phyloP scores from a whole-genome alignment of 768 basidiomycete species.

The Lentinula raphanica region DNA sequence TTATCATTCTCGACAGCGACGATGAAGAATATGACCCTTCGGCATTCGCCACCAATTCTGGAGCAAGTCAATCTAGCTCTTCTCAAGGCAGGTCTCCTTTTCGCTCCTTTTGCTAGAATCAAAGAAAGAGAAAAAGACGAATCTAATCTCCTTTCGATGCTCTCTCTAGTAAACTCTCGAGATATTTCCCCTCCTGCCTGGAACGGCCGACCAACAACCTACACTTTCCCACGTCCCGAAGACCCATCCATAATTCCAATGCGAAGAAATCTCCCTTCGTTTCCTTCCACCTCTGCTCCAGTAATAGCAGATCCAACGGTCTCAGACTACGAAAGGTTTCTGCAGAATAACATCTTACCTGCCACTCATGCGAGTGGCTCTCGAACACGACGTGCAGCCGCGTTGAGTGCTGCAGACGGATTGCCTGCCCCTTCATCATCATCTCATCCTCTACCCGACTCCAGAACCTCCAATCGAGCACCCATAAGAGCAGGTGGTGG shows the following conservation, averaged over 20 bases:
- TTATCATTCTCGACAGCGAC: constrained; percentile 2
- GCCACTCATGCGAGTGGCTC: neutral
- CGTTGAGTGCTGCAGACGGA: neutral
- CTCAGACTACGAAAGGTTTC: neutral
- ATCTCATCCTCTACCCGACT: neutral
- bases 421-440: neutral
- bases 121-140: neutral
- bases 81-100: neutral
- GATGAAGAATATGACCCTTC: constrained; percentile 1
- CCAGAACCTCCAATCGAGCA: neutral
- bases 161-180: neutral
- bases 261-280: constrained; percentile 1
- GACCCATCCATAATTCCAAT: neutral
- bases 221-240: neutral
- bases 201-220: neutral
- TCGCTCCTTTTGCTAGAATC: neutral
- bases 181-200: neutral
- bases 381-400: neutral
- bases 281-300: neutral
- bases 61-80: neutral
- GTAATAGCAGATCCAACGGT: neutral
- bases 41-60: neutral
- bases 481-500: neutral
- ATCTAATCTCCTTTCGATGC: neutral
- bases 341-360: neutral